Evolutionary conservation across 2,329 filamentous ascomycete species (phyloP), one percentile per base, ranked within the genome.

Genomic region (Pleurostoma richardsiae): DNA sequence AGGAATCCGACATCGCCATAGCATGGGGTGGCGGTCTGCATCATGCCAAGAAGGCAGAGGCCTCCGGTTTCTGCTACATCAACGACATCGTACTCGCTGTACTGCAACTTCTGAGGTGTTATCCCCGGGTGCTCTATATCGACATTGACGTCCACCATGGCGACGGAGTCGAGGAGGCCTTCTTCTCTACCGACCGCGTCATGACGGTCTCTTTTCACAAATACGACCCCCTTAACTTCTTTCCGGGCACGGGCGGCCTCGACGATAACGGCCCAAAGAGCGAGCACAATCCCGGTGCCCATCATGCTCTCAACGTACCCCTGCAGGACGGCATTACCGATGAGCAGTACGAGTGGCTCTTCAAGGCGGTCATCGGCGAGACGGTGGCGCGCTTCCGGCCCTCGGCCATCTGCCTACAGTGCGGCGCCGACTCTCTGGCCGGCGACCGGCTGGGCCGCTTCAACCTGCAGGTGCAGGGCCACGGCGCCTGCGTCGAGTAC

Each of bases 51-150:
- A 94, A 92, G 63, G 82, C 86, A 45, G 90, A 96, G 68, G 92
- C 94, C 0, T 92, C 87, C 10, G 94, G 94, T 1, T 99, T 99
- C 68, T 99, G 94, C 72, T 99, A 99, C 70, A 90, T 97, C 70
- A 99, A 99, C 66, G 94, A 99, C 67, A 97, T 97, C 58, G 94
- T 97, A 48, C 79, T 99, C 41, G 90, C 88, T 33, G 94, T 96
- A 57, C 78, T 97, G 36, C 87, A 96, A 63, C 79, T 99, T 7
- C 75, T 97, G 11, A 85, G 88, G 30, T 80, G 85, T 59, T 82
- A 91, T 57, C 83, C 90, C 11, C 86, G 91, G 42, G 91, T 97
- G 6, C 76, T 97, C 48, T 96, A 97, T 67, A 91, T 97, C 57
- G 90, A 95, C 62, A 95, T 95, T 55, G 90, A 95, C 62, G 89